Evolutionary conservation across 106 monocot genomes (phyloP).

Genomic region (Phalaenopsis equestris): DNA sequence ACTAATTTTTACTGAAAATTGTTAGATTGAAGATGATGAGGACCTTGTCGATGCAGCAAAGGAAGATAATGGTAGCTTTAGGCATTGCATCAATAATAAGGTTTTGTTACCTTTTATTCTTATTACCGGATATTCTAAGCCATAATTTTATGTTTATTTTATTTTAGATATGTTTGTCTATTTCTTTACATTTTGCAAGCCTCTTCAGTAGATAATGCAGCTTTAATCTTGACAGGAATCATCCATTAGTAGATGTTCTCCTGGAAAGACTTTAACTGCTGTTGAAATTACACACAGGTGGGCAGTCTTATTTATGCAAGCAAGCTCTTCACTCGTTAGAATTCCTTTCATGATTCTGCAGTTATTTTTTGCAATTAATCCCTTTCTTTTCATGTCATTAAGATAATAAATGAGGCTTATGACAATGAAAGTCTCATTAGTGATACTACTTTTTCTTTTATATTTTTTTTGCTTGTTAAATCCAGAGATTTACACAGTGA

Average conservation of each 20-base stretch:
- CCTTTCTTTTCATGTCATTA: no score
- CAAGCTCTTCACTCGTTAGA: background rate
- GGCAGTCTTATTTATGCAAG: background rate
- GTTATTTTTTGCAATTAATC: no score
- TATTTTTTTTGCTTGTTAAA: background rate
- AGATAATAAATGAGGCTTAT: no score
- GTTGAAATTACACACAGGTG: background rate
- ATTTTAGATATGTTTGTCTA: background rate
- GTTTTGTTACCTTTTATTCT: slow-evolving; percentile 20
- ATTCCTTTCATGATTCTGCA: background rate
- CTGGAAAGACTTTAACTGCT: background rate
- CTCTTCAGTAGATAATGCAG: background rate
- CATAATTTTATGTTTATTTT: background rate
- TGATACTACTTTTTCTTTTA: background rate
- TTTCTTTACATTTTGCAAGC: background rate
- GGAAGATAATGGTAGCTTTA: slow-evolving; percentile 55
- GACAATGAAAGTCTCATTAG: no score
- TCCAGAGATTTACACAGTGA: background rate
- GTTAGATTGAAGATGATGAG: slow-evolving; percentile 76
- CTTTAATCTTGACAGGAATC: slow-evolving; percentile 27
- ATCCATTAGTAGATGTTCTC: slow-evolving; percentile 21
- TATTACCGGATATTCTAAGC: background rate
- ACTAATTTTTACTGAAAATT: background rate
- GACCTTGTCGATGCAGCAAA: slow-evolving; percentile 39
- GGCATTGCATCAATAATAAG: slow-evolving; percentile 33